Percentiles rank a stretch among this genome's conserved stretches.
These are phyloP conservation scores for Apium graveolens DNA, from an alignment of 129 eudicot species.

Conservation along the genomic window DNA sequence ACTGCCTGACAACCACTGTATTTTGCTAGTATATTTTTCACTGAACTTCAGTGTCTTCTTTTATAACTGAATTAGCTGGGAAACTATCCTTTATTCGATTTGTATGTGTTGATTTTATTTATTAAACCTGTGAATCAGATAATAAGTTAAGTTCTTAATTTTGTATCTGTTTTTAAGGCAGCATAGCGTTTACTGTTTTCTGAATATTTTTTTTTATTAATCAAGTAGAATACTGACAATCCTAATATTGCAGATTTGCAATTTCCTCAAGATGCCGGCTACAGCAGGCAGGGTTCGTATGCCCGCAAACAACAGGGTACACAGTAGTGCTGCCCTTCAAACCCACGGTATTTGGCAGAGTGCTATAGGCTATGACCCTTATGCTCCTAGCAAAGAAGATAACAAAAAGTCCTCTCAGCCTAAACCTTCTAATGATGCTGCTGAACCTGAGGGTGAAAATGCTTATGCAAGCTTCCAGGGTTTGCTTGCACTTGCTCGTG, in stretches of 20 bases:
- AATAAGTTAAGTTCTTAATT: too few relatives aligned
- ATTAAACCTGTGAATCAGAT: too few relatives aligned
- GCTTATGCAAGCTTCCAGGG: slow-evolving; percentile 91
- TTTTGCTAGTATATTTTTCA: too few relatives aligned
- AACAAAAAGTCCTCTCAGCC: slow-evolving; percentile 37
- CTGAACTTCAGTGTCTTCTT: too few relatives aligned
- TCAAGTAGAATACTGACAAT: background rate
- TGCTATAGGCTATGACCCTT: slow-evolving; percentile 88
- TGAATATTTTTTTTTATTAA: background rate
- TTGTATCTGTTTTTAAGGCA: too few relatives aligned
- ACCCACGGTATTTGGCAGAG: slow-evolving; percentile 99
- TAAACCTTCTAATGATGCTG: slow-evolving; percentile 23
- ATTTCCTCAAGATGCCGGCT: slow-evolving; percentile 84
- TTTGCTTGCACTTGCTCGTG: slow-evolving; percentile 75
- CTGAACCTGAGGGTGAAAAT: slow-evolving; percentile 74
- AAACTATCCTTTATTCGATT: too few relatives aligned
- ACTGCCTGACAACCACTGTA: too few relatives aligned
- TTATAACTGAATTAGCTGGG: too few relatives aligned
- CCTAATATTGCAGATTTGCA: slow-evolving; percentile 10
- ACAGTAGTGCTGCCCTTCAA: slow-evolving; percentile 95
- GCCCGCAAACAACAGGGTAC: slow-evolving; percentile 99
- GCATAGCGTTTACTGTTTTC: background rate
- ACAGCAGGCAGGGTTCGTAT: slow-evolving; percentile 99
- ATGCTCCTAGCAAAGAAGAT: slow-evolving; percentile 83
- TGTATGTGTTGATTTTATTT: too few relatives aligned